phyloP scores from a whole-genome alignment of 371 early-diverging fungal species.

The Circinella umbellata region DNA sequence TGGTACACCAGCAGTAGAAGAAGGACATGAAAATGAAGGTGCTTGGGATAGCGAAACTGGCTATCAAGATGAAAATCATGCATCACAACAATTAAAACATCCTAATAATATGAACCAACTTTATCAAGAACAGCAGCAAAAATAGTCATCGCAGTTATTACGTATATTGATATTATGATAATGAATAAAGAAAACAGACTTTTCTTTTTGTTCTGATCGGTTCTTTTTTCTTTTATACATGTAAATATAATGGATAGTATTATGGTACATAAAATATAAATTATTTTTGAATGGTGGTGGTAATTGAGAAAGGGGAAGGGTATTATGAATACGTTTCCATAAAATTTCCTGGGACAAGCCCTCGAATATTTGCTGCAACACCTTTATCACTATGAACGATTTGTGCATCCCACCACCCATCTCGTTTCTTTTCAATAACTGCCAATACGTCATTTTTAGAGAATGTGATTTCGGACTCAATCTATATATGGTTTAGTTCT shows the following conservation, averaged over 20 bases:
- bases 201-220: background rate
- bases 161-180: no score
- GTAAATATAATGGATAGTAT: background rate
- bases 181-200: background rate
- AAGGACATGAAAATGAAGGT: conserved; percentile 10
- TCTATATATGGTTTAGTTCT: conserved; percentile 15
- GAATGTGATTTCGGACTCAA: conserved; percentile 29
- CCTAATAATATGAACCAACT: no score
- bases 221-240: no score
- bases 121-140: no score
- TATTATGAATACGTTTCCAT: conserved; percentile 16
- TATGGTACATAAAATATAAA: background rate
- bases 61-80: conserved; percentile 25
- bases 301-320: no score
- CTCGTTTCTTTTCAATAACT: conserved; percentile 30
- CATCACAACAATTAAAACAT: conserved; percentile 14
- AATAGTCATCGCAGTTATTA: no score
- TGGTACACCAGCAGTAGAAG: conserved; percentile 10
- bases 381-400: conserved; percentile 19
- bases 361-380: conserved; percentile 10
- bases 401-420: conserved; percentile 38
- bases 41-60: conserved; percentile 29
- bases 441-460: conserved; percentile 28
- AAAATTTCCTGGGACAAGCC: conserved; percentile 36
- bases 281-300: background rate